Percentiles rank a stretch among this genome's conserved stretches.
Evolutionary conservation across 2,329 filamentous ascomycete genomes (phyloP).

Genomic region (Fusarium azukiicola): DNA sequence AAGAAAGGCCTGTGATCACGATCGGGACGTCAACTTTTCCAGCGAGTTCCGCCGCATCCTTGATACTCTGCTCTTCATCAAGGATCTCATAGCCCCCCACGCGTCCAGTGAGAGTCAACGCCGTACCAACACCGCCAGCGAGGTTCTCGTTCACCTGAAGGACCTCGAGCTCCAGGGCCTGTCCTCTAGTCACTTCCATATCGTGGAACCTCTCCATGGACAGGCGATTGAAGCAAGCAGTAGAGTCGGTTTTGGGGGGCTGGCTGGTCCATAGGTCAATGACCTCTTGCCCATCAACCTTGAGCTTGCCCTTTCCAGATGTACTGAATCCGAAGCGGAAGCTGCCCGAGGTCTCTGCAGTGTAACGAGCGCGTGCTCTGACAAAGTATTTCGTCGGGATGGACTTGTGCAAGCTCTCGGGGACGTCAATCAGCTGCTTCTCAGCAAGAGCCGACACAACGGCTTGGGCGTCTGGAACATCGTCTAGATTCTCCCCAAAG

Average conservation of each 20-base stretch:
- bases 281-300: conserved; percentile 57
- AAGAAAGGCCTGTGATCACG: conserved; percentile 76
- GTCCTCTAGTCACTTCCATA: conserved; percentile 19
- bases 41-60: conserved; percentile 54
- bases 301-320: conserved; percentile 60
- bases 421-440: conserved; percentile 47
- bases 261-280: conserved; percentile 60
- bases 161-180: conserved; percentile 40
- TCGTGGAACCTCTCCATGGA: conserved; percentile 48
- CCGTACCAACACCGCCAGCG: conserved; percentile 47
- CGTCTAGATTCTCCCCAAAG: conserved; percentile 35
- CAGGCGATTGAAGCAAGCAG: conserved; percentile 58
- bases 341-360: background rate
- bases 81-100: conserved; percentile 46
- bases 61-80: conserved; percentile 56
- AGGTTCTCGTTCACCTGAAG: conserved; percentile 49
- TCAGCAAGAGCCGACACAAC: conserved; percentile 34
- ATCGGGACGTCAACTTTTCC: conserved; percentile 76
- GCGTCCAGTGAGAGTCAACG: conserved; percentile 44
- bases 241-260: conserved; percentile 57
- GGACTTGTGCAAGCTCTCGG: conserved; percentile 39
- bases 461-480: background rate
- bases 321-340: conserved; percentile 59
- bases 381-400: conserved; percentile 45
- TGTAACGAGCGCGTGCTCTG: conserved; percentile 38